phyloP scores from a whole-genome alignment of 495 filamentous ascomycete genomes.

The Podospora tetraspora region DNA sequence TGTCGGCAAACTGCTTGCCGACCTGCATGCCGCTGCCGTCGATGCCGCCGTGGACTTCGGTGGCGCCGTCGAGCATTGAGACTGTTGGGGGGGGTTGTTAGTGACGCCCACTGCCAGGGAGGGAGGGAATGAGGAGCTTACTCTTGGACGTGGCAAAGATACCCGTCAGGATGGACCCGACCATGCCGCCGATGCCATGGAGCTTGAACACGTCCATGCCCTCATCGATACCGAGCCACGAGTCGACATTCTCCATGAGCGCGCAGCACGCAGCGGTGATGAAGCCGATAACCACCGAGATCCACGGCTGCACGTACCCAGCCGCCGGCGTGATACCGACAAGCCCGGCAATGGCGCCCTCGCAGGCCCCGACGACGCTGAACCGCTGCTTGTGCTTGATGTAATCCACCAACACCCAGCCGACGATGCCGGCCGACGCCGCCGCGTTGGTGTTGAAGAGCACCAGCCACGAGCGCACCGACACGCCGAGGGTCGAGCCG shows the following conservation, averaged over 20 bases:
- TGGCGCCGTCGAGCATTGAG: slow-evolving; percentile 49
- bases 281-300: slow-evolving; percentile 54
- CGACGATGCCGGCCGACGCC: slow-evolving; percentile 36
- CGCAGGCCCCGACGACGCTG: slow-evolving; percentile 95
- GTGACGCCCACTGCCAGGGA: neutral
- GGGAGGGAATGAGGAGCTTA: neutral
- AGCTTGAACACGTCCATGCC: slow-evolving; percentile 78
- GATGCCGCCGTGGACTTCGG: slow-evolving; percentile 9
- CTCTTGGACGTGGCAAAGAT: slow-evolving; percentile 59
- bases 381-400: slow-evolving; percentile 73
- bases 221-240: slow-evolving; percentile 60
- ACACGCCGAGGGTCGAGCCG: slow-evolving; percentile 30
- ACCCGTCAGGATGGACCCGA: slow-evolving; percentile 71
- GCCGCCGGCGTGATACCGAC: slow-evolving; percentile 84
- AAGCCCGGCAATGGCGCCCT: slow-evolving; percentile 77
- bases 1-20: slow-evolving; percentile 72
- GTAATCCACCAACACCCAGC: slow-evolving; percentile 88
- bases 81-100: neutral
- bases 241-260: slow-evolving; percentile 9
- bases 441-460: slow-evolving; percentile 15
- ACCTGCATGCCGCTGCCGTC: slow-evolving; percentile 64
- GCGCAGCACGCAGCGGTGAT: slow-evolving; percentile 67
- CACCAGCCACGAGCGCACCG: slow-evolving; percentile 6
- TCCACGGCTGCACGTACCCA: slow-evolving; percentile 36
- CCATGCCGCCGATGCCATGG: slow-evolving; percentile 69